Evolutionary conservation across 2,329 filamentous ascomycete species (phyloP).

Genomic region (Verticillium nonalfalfae): DNA sequence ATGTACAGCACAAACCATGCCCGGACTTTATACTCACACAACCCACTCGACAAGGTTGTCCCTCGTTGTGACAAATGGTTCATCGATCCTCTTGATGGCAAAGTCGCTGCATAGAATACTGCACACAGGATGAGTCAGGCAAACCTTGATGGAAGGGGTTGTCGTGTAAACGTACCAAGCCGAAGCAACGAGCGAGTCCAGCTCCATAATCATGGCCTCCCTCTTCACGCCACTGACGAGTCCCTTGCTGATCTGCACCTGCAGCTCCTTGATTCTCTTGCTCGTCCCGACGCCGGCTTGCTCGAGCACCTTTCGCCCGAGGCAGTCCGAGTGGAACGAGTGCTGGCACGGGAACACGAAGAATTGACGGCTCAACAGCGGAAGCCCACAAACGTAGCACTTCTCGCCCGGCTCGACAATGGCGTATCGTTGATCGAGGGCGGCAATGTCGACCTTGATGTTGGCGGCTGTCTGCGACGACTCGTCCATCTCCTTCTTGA

Average conservation of each 20-base stretch:
- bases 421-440: conserved; percentile 82
- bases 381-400: conserved; percentile 83
- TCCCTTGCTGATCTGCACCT: conserved; percentile 75
- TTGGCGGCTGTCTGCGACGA: conserved; percentile 81
- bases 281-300: conserved; percentile 70
- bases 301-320: conserved; percentile 80
- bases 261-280: conserved; percentile 77
- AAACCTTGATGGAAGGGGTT: background rate
- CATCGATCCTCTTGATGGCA: conserved; percentile 89
- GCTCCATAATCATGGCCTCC: conserved; percentile 77
- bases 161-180: conserved; percentile 60
- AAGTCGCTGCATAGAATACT: conserved; percentile 93
- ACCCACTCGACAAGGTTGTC: conserved; percentile 82
- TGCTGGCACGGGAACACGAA: conserved; percentile 99
- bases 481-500: conserved; percentile 95
- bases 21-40: conserved; percentile 29
- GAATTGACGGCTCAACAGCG: conserved; percentile 84
- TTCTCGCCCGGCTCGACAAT: conserved; percentile 95
- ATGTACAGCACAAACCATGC: background rate
- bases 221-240: conserved; percentile 63
- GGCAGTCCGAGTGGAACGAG: conserved; percentile 91
- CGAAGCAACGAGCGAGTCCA: conserved; percentile 86
- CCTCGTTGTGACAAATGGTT: conserved; percentile 73
- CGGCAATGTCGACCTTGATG: conserved; percentile 83
- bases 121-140: conserved; percentile 7